These are phyloP conservation scores for Albugo laibachii DNA, from an alignment of 352 stramenopile genomes.

Conservation along the genomic window DNA sequence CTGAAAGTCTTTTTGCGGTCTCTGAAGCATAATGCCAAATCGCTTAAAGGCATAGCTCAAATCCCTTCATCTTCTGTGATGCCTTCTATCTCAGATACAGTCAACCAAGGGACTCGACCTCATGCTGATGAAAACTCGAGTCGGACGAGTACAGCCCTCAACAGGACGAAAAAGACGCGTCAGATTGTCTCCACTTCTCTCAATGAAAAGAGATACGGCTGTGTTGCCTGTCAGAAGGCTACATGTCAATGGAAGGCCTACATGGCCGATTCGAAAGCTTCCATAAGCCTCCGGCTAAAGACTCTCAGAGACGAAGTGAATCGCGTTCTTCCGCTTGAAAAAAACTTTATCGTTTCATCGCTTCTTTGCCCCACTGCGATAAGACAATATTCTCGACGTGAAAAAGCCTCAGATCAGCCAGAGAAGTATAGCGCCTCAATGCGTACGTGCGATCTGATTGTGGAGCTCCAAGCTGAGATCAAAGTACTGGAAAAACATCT, in stretches of 20 bases:
- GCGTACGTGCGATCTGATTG: slow-evolving; percentile 45
- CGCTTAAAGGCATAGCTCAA: neutral
- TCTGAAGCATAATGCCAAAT: neutral
- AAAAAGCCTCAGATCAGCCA: neutral
- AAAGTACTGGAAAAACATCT: slow-evolving; percentile 53
- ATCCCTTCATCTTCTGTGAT: neutral
- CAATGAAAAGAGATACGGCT: slow-evolving; percentile 13
- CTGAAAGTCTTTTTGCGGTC: slow-evolving; percentile 17
- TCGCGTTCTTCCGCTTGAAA: slow-evolving; percentile 30
- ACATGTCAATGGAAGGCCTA: slow-evolving; percentile 46
- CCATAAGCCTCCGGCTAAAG: slow-evolving; percentile 36
- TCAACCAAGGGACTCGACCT: neutral
- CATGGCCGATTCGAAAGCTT: slow-evolving; percentile 23
- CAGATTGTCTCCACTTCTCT: neutral
- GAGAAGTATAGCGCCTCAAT: slow-evolving; percentile 21
- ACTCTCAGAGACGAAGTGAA: slow-evolving; percentile 45
- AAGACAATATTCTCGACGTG: no score
- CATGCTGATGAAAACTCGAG: neutral
- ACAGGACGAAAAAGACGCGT: slow-evolving; percentile 5
- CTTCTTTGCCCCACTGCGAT: no score
- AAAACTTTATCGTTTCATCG: slow-evolving; percentile 25
- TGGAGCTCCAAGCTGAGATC: slow-evolving; percentile 42
- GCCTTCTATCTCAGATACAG: slow-evolving; percentile 4
- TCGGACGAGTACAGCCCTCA: neutral
- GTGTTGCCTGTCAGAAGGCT: slow-evolving; percentile 37